Evolutionary conservation across 345 rosid genomes (phyloP).

Genomic region (Sonneratia alba): DNA sequence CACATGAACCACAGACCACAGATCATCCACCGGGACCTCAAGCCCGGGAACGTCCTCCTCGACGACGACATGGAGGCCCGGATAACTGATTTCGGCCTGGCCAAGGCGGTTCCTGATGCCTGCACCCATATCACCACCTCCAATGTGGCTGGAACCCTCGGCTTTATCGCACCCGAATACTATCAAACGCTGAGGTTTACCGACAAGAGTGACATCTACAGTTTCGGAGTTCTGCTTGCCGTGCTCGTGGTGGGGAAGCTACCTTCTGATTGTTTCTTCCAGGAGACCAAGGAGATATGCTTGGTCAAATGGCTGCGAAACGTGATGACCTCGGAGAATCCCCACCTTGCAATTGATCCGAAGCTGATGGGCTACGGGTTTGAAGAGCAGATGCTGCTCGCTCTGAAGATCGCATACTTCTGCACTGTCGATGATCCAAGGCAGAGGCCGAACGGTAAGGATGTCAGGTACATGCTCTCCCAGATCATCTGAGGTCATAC

Average conservation of each 20-base stretch:
- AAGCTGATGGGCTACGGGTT: conserved; percentile 45
- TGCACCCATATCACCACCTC: conserved; percentile 52
- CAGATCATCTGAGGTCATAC: conserved; percentile 24
- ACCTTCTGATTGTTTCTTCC: conserved; percentile 81
- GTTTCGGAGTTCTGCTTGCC: conserved; percentile 73
- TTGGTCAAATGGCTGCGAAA: conserved; percentile 73
- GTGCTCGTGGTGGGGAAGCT: conserved; percentile 69
- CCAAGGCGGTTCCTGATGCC: conserved; percentile 72
- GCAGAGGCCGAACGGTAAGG: conserved; percentile 80
- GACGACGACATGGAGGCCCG: conserved; percentile 88
- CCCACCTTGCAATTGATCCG: conserved; percentile 49
- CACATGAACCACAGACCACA: conserved; percentile 49
- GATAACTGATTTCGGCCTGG: conserved; percentile 82
- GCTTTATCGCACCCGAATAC: conserved; percentile 86
- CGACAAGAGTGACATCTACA: conserved; percentile 71
- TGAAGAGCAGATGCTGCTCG: conserved; percentile 75
- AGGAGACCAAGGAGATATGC: conserved; percentile 55
- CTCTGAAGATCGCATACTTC: conserved; percentile 74
- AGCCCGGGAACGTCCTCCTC: conserved; percentile 78
- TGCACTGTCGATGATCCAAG: conserved; percentile 71
- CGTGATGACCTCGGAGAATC: conserved; percentile 51
- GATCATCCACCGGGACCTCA: conserved; percentile 80
- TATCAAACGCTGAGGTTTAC: conserved; percentile 78
- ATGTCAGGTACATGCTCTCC: conserved; percentile 58
- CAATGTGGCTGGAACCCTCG: conserved; percentile 70